Evolutionary conservation across 176 grass and related monocot genomes (phyloP).

Genomic region (Carex kokanica): DNA sequence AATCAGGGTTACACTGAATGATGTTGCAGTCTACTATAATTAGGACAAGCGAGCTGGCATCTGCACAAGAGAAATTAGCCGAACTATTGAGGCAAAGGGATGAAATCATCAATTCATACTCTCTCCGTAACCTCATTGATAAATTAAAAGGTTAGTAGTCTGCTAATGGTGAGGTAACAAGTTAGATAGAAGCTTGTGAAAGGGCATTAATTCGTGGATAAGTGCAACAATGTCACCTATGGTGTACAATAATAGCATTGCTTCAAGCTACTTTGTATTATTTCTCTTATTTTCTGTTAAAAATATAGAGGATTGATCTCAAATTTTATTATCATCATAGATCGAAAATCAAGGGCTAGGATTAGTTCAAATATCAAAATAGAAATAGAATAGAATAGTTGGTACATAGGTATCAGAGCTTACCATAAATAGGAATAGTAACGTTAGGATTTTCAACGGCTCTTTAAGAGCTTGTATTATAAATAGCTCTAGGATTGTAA

Average conservation of each 20-base stretch:
- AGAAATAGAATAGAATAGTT: too few relatives aligned
- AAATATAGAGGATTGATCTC: too few relatives aligned
- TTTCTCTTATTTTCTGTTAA: neutral
- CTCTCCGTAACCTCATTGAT: slow-evolving; percentile 48
- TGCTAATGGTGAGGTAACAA: neutral
- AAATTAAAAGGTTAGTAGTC: slow-evolving; percentile 67
- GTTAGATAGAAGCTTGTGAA: neutral
- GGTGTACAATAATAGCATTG: neutral
- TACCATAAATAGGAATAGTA: too few relatives aligned
- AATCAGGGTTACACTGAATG: neutral
- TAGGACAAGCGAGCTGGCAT: slow-evolving; percentile 75
- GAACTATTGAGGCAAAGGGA: slow-evolving; percentile 81
- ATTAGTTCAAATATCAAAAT: too few relatives aligned
- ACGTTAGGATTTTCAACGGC: too few relatives aligned
- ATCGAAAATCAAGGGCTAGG: too few relatives aligned
- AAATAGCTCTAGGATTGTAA: too few relatives aligned
- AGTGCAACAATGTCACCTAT: neutral
- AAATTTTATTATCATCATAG: too few relatives aligned
- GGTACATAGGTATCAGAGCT: too few relatives aligned
- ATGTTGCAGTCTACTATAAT: slow-evolving; percentile 72
- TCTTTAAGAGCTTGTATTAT: too few relatives aligned
- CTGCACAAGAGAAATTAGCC: slow-evolving; percentile 71
- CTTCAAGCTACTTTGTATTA: neutral
- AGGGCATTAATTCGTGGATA: neutral
- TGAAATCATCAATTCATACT: slow-evolving; percentile 57